Percentiles rank a stretch among this genome's conserved stretches.
phyloP scores from a whole-genome alignment of 345 rosid genomes.

The Hypericum androsaemum region DNA sequence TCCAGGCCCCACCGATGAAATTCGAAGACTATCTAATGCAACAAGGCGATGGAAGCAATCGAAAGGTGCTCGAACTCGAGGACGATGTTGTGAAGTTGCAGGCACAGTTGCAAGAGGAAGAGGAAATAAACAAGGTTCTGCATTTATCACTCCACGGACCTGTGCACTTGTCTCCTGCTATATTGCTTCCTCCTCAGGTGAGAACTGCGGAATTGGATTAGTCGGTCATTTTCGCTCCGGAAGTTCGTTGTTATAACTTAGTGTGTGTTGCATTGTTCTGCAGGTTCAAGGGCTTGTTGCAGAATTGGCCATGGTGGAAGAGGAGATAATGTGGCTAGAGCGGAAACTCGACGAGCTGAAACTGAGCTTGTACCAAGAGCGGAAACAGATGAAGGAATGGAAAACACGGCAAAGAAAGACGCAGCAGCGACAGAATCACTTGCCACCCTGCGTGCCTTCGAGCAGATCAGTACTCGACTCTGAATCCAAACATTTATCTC shows the following conservation, averaged over 20 bases:
- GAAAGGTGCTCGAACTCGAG: conserved; percentile 35
- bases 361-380: conserved; percentile 46
- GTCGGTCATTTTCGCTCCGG: neutral
- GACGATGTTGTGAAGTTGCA: conserved; percentile 58
- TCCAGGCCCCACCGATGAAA: conserved; percentile 35
- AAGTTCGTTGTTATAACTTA: neutral
- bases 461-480: conserved; percentile 13
- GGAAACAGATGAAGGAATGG: conserved; percentile 39
- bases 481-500: conserved; percentile 32
- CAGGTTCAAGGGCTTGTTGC: conserved; percentile 56
- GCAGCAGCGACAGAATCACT: conserved; percentile 20
- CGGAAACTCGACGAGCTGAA: conserved; percentile 54
- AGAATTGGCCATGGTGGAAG: conserved; percentile 62
- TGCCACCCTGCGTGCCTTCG: conserved; percentile 14
- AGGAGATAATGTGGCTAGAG: conserved; percentile 71
- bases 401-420: conserved; percentile 18
- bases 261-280: neutral
- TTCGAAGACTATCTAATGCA: conserved; percentile 72
- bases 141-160: conserved; percentile 45
- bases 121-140: conserved; percentile 41
- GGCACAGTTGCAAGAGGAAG: conserved; percentile 50
- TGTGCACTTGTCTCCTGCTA: conserved; percentile 39
- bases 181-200: conserved; percentile 64
- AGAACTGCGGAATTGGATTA: conserved; percentile 2
- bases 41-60: conserved; percentile 24